Conservation (phyloP, 2,329 filamentous ascomycete genomes). For the Neocatenulostroma microsporum region DNA sequence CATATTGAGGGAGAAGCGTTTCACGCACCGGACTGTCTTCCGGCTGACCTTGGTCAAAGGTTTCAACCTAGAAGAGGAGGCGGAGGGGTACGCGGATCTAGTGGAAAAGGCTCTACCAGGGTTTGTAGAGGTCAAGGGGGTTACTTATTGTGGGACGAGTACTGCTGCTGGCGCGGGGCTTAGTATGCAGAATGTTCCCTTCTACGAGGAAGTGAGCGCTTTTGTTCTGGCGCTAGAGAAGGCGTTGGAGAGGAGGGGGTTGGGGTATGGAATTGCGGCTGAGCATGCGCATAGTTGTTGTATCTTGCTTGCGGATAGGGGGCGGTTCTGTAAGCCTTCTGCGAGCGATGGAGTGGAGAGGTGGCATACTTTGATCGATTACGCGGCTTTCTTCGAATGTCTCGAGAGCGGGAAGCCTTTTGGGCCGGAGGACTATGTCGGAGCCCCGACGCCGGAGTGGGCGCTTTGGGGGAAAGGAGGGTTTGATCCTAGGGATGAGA, state of each 20-base stretch:
- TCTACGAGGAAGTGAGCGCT: conserved; percentile 79
- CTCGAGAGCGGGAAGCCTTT: conserved; percentile 62
- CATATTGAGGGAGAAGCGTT: conserved; percentile 74
- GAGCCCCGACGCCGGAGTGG: conserved; percentile 79
- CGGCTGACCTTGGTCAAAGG: conserved; percentile 92
- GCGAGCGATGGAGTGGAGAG: conserved; percentile 7
- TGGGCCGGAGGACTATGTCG: conserved; percentile 85
- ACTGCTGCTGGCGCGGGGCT: conserved; percentile 76
- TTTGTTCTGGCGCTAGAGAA: conserved; percentile 71
- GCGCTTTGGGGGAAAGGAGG: conserved; percentile 90
- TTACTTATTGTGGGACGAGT: conserved; percentile 91
- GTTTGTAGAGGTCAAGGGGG: conserved; percentile 93
- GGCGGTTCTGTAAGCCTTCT: conserved; percentile 57
- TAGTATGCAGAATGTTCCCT: conserved; percentile 96
- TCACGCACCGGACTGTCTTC: conserved; percentile 87
- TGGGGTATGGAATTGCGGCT: conserved; percentile 83
- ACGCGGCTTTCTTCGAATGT: conserved; percentile 76
- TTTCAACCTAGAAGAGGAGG: conserved; percentile 95
- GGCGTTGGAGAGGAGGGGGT: conserved; percentile 59
- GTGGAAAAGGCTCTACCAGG: conserved; percentile 80
- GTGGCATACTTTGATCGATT: conserved; percentile 91
- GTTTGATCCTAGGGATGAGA: conserved; percentile 82
- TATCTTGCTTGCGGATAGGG: conserved; percentile 68
- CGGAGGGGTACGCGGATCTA: conserved; percentile 78
- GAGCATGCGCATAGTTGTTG: conserved; percentile 96